Evolutionary conservation across 202 grass and related monocot genomes (phyloP).

Genomic region (Schoenoplectus triqueter): DNA sequence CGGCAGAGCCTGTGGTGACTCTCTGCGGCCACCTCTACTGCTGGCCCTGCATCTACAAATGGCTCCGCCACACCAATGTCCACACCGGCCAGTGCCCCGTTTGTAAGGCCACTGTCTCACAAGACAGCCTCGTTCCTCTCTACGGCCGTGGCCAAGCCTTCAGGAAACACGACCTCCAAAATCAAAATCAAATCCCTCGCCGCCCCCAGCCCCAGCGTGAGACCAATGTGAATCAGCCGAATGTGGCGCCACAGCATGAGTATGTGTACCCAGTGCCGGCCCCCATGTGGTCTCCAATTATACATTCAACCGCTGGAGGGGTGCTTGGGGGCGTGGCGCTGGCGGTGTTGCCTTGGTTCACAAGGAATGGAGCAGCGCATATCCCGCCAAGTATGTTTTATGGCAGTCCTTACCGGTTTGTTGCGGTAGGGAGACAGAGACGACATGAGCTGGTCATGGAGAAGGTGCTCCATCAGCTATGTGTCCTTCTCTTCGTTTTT

Average conservation of each 20-base stretch:
- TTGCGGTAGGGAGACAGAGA: conserved; percentile 44
- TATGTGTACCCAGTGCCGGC: conserved; percentile 43
- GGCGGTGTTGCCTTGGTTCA: conserved; percentile 63
- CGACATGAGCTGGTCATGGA: conserved; percentile 66
- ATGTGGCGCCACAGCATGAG: conserved; percentile 32
- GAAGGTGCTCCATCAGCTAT: conserved; percentile 81
- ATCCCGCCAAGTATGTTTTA: conserved; percentile 49
- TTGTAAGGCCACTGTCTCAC: conserved; percentile 68
- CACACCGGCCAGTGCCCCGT: conserved; percentile 67
- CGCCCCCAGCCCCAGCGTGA: conserved; percentile 58
- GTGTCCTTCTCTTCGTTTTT: conserved; percentile 71
- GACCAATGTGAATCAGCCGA: conserved; percentile 43
- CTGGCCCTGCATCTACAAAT: conserved; percentile 96
- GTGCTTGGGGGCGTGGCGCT: conserved; percentile 74
- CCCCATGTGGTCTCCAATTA: conserved; percentile 41
- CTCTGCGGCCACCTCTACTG: conserved; percentile 92
- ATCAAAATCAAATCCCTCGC: conserved; percentile 51
- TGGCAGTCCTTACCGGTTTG: conserved; percentile 54
- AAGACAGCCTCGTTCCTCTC: conserved; percentile 65
- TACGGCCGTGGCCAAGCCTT: conserved; percentile 66
- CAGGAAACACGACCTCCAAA: conserved; percentile 47
- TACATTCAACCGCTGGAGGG: conserved; percentile 57
- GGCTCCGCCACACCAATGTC: conserved; percentile 53
- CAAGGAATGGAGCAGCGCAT: conserved; percentile 47
- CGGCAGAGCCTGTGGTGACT: conserved; percentile 81